Percentiles rank a stretch among this genome's conserved stretches.
Conservation (phyloP, 2,329 filamentous ascomycete species). For the Sphaerulina vaccinii region DNA sequence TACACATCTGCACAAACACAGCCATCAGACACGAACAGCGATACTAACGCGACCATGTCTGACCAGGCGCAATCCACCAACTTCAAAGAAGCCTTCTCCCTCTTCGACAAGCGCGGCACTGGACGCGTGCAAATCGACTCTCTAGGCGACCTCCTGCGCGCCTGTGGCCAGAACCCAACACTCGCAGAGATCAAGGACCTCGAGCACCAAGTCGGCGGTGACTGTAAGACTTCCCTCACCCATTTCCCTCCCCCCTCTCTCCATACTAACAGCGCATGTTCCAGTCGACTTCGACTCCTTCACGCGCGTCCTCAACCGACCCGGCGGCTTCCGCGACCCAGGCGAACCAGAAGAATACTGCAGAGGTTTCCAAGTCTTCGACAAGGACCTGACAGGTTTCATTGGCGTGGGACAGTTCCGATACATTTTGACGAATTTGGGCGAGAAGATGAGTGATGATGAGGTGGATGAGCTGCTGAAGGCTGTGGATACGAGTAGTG, state of each 20-base stretch:
- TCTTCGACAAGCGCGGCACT: conserved; percentile 99
- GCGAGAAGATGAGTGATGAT: conserved; percentile 99
- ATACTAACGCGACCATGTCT: conserved; percentile 29
- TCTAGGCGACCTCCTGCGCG: conserved; percentile 89
- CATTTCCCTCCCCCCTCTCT: neutral
- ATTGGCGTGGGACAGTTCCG: conserved; percentile 97
- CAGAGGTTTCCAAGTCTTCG: conserved; percentile 97
- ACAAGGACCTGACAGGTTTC: conserved; percentile 97
- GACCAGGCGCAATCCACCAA: conserved; percentile 82
- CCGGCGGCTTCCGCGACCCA: conserved; percentile 95
- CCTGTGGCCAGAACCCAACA: conserved; percentile 97
- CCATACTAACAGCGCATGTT: conserved; percentile 6
- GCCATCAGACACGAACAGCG: neutral
- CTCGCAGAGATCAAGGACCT: conserved; percentile 88
- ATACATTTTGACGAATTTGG: conserved; percentile 94
- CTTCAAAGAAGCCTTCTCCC: conserved; percentile 99
- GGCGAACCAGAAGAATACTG: conserved; percentile 98
- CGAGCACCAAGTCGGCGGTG: conserved; percentile 82
- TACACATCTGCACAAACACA: neutral
- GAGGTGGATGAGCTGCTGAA: conserved; percentile 99
- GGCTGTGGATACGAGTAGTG: conserved; percentile 91
- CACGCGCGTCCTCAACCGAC: conserved; percentile 92
- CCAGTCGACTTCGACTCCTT: conserved; percentile 97
- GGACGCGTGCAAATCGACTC: conserved; percentile 84
- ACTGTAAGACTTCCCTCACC: conserved; percentile 74